These are phyloP conservation scores for Colletotrichum melonis DNA, from an alignment of 2,329 filamentous ascomycete species.

Conservation along the genomic window DNA sequence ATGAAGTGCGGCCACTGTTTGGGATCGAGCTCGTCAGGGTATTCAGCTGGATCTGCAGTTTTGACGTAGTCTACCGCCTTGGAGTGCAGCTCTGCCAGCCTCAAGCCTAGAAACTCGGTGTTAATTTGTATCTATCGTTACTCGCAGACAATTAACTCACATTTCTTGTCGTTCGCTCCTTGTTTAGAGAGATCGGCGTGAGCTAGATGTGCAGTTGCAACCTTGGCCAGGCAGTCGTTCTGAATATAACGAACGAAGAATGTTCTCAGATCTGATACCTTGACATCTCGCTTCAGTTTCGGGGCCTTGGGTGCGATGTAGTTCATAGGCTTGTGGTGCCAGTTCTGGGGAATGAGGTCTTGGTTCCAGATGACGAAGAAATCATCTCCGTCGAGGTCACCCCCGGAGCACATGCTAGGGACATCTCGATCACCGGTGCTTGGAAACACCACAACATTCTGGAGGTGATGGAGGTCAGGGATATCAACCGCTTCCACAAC, in stretches of 20 bases:
- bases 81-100: slow-evolving; percentile 85
- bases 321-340: slow-evolving; percentile 83
- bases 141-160: slow-evolving; percentile 55
- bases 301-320: slow-evolving; percentile 71
- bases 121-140: neutral
- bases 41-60: slow-evolving; percentile 81
- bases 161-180: slow-evolving; percentile 76
- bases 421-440: slow-evolving; percentile 85
- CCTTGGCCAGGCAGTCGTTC: slow-evolving; percentile 82
- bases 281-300: slow-evolving; percentile 71
- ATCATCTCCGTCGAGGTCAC: slow-evolving; percentile 95
- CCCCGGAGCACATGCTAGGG: slow-evolving; percentile 94
- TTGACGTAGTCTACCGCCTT: slow-evolving; percentile 95
- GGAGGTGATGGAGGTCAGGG: slow-evolving; percentile 78
- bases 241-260: slow-evolving; percentile 97
- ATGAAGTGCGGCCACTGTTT: slow-evolving; percentile 86
- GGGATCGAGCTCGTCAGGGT: slow-evolving; percentile 71
- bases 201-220: slow-evolving; percentile 86
- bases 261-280: slow-evolving; percentile 77
- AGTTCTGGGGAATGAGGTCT: slow-evolving; percentile 74
- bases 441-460: slow-evolving; percentile 89
- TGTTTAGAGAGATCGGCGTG: slow-evolving; percentile 72
- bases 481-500: slow-evolving; percentile 87
- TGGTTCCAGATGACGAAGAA: slow-evolving; percentile 94
- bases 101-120: slow-evolving; percentile 59